A percentile compares a stretch with the other conserved stretches of the same genome.
Evolutionary conservation across 1,284 basidiomycete species (phyloP).

Genomic region (Neolentinus lepideus): DNA sequence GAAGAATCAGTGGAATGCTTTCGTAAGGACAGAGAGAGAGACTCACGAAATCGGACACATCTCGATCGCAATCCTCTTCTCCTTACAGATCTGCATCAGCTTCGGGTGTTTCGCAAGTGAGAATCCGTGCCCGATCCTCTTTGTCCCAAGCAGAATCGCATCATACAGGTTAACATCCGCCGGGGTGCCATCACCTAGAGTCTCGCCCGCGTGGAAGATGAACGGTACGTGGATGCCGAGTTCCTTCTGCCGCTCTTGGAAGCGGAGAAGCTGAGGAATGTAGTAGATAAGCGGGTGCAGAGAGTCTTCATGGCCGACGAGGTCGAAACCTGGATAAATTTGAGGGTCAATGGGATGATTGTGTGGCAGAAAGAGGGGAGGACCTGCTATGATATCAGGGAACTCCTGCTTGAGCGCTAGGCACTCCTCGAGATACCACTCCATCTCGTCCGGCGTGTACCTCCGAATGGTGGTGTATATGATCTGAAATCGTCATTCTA

Average conservation of each 20-base stretch:
- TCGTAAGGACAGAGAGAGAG: slow-evolving; percentile 3
- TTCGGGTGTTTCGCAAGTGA: slow-evolving; percentile 69
- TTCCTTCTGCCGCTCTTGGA: slow-evolving; percentile 49
- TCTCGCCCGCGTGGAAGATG: slow-evolving; percentile 78
- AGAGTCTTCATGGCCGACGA: slow-evolving; percentile 71
- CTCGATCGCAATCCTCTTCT: slow-evolving; percentile 60
- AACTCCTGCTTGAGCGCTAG: slow-evolving; percentile 67
- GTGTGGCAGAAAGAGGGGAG: background rate
- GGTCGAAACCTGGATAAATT: slow-evolving; percentile 71
- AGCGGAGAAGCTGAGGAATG: slow-evolving; percentile 51
- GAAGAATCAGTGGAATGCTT: slow-evolving; percentile 7
- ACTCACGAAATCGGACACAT: slow-evolving; percentile 68
- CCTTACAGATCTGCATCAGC: slow-evolving; percentile 58
- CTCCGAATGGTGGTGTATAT: slow-evolving; percentile 66
- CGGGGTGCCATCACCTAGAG: slow-evolving; percentile 60
- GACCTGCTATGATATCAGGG: slow-evolving; percentile 63
- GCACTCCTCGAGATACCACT: slow-evolving; percentile 68
- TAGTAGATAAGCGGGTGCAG: slow-evolving; percentile 60
- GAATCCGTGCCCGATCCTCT: slow-evolving; percentile 75
- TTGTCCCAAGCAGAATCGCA: slow-evolving; percentile 69
- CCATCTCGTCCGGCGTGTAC: slow-evolving; percentile 49
- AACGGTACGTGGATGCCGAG: slow-evolving; percentile 65
- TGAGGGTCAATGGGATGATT: background rate
- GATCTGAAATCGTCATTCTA: slow-evolving; percentile 31
- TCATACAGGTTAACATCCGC: slow-evolving; percentile 76